Percentiles rank a stretch among this genome's conserved stretches.
Conservation (phyloP, 768 basidiomycete species). For the Mycena haematopus region DNA sequence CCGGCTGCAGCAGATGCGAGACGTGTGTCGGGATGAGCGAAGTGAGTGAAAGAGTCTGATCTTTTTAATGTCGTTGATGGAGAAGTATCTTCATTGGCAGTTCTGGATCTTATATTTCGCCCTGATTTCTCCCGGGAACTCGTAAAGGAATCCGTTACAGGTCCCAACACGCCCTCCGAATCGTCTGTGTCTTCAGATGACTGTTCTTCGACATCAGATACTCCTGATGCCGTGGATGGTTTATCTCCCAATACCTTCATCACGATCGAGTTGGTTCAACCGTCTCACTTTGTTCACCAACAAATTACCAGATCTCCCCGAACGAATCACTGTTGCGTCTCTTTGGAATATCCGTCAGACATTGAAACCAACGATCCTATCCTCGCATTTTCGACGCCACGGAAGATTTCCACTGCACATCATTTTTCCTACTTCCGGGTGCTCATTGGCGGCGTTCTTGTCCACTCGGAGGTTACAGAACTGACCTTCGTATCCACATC, state of each 20-base stretch:
- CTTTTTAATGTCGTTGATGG: neutral
- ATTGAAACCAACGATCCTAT: conserved; percentile 27
- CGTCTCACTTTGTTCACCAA: neutral
- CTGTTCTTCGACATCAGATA: conserved; percentile 4
- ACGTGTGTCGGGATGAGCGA: conserved; percentile 61
- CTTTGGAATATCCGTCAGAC: conserved; percentile 26
- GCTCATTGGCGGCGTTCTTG: conserved; percentile 31
- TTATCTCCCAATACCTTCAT: conserved; percentile 18
- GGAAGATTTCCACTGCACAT: conserved; percentile 26
- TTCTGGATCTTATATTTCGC: conserved; percentile 31
- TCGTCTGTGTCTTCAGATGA: neutral
- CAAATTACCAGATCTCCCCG: conserved; percentile 8
- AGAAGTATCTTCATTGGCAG: conserved; percentile 28
- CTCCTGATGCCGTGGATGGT: neutral
- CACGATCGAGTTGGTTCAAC: conserved; percentile 21
- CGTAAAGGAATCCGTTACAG: neutral
- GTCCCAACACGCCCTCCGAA: neutral
- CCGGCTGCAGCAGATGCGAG: conserved; percentile 70
- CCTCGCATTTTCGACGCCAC: conserved; percentile 32
- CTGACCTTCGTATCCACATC: conserved; percentile 23
- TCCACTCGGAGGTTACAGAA: conserved; percentile 35
- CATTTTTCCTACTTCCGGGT: conserved; percentile 35
- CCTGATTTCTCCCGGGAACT: conserved; percentile 1
- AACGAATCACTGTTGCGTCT: conserved; percentile 21
- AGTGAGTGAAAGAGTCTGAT: conserved; percentile 43